Conservation (phyloP, 164 flowering plant species). For the Liriodendron chinense region DNA sequence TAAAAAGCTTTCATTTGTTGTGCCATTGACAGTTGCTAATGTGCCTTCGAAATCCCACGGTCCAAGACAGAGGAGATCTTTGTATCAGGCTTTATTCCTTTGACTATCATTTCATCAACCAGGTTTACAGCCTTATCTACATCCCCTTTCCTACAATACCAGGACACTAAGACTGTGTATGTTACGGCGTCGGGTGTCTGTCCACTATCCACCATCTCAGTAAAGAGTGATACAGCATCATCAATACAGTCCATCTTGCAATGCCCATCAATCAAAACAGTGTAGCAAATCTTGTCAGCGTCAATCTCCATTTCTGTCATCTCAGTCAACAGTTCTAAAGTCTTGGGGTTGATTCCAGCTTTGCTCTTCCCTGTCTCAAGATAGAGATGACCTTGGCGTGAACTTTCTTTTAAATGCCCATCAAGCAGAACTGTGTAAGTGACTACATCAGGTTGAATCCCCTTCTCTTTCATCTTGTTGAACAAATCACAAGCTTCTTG, state of each 20-base stretch:
- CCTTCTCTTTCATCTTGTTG: constrained; percentile 57
- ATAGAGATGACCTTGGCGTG: constrained; percentile 6
- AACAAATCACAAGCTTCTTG: constrained; percentile 51
- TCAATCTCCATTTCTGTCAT: constrained; percentile 39
- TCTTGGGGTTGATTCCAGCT: constrained; percentile 11
- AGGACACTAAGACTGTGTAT: constrained; percentile 58
- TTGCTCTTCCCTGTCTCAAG: neutral
- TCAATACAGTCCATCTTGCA: constrained; percentile 43
- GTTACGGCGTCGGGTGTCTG: constrained; percentile 60
- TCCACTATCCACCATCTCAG: constrained; percentile 59
- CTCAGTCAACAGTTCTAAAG: constrained; percentile 31
- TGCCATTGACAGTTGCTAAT: neutral
- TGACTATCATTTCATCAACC: constrained; percentile 40
- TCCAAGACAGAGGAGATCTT: constrained; percentile 15
- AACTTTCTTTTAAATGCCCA: constrained; percentile 26
- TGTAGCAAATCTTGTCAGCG: constrained; percentile 58
- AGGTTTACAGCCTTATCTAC: constrained; percentile 48
- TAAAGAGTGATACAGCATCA: constrained; percentile 53
- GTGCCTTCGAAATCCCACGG: constrained; percentile 17
- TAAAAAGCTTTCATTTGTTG: neutral
- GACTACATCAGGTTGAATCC: constrained; percentile 60
- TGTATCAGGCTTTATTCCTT: constrained; percentile 44
- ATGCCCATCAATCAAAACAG: constrained; percentile 57
- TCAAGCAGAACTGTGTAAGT: constrained; percentile 70
- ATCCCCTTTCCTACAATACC: constrained; percentile 43